A percentile compares a stretch with the other conserved stretches of the same genome.
Evolutionary conservation across 169 alveolate genomes (phyloP).

Genomic region (Cryptosporidium viatorum): DNA sequence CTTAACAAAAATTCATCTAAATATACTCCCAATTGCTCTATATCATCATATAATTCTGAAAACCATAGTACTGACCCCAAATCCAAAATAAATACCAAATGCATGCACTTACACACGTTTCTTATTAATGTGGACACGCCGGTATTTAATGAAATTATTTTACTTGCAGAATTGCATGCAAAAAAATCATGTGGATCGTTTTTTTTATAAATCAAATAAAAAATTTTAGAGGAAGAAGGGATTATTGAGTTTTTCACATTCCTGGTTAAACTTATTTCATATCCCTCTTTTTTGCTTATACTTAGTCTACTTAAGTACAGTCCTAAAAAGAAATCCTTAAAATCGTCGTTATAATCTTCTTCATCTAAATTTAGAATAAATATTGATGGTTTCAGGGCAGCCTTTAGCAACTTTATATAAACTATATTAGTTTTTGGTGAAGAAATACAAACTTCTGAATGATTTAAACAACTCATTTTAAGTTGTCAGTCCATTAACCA

Average conservation of each 20-base stretch:
- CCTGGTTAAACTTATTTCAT: not conserved
- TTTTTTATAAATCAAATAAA: slow-evolving; percentile 13
- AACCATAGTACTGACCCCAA: slow-evolving; percentile 21
- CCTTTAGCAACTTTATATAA: not conserved
- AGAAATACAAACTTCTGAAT: slow-evolving; percentile 20
- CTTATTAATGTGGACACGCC: slow-evolving; percentile 36
- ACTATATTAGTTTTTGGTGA: slow-evolving; percentile 1
- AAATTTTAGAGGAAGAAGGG: slow-evolving; percentile 6
- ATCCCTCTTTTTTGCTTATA: not conserved
- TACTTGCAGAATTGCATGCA: not conserved
- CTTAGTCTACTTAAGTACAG: not conserved
- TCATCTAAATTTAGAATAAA: not conserved
- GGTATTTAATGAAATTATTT: not conserved
- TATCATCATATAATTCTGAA: not conserved
- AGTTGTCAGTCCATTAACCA: not conserved
- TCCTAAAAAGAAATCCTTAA: not conserved
- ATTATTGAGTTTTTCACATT: slow-evolving; percentile 12
- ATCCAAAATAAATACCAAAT: slow-evolving; percentile 52
- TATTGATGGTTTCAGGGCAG: slow-evolving; percentile 7
- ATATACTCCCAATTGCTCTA: not conserved
- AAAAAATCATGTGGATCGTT: not conserved
- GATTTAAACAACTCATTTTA: not conserved
- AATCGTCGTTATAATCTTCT: not conserved
- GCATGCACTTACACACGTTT: slow-evolving; percentile 13
- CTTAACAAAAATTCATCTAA: slow-evolving; percentile 22